A percentile compares a stretch with the other conserved stretches of the same genome.
These are phyloP conservation scores for Diplogelasinospora grovesii DNA, from an alignment of 495 filamentous ascomycete species.

Conservation along the genomic window DNA sequence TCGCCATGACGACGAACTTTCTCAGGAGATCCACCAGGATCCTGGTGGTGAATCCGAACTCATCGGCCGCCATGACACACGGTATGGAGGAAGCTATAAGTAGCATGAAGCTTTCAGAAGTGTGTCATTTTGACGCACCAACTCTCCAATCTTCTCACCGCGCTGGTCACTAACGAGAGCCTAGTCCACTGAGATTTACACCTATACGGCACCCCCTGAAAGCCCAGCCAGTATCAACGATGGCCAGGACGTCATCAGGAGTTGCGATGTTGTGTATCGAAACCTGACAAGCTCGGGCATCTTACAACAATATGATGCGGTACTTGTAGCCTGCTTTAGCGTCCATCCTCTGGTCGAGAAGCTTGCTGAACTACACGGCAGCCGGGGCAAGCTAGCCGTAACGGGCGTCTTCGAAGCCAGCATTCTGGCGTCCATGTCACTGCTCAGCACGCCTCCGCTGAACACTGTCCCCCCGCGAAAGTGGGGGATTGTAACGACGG, in stretches of 20 bases:
- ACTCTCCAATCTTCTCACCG: no score
- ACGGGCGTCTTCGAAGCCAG: conserved; percentile 87
- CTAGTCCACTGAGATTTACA: conserved; percentile 35
- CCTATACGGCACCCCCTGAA: conserved; percentile 46
- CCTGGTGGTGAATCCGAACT: conserved; percentile 89
- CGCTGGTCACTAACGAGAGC: no score
- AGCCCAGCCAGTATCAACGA: conserved; percentile 61
- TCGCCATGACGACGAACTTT: conserved; percentile 25
- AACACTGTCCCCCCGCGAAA: conserved; percentile 31
- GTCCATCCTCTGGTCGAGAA: conserved; percentile 70
- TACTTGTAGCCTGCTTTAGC: conserved; percentile 85
- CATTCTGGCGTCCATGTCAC: conserved; percentile 51
- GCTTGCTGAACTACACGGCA: conserved; percentile 37
- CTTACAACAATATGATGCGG: conserved; percentile 58
- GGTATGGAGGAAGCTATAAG: conserved; percentile 60
- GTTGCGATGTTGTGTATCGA: conserved; percentile 47
- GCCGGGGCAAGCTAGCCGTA: conserved; percentile 38
- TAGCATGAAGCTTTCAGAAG: conserved; percentile 41
- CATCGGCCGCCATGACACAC: conserved; percentile 73
- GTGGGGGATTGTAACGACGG: conserved; percentile 90
- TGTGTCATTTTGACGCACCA: conserved; percentile 20
- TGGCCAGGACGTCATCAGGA: conserved; percentile 45
- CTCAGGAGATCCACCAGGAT: conserved; percentile 42
- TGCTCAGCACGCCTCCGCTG: conserved; percentile 19
- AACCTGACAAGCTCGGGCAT: conserved; percentile 33